Evolutionary conservation across 352 stramenopile genomes (phyloP).

Genomic region (Achlya hypogyna): DNA sequence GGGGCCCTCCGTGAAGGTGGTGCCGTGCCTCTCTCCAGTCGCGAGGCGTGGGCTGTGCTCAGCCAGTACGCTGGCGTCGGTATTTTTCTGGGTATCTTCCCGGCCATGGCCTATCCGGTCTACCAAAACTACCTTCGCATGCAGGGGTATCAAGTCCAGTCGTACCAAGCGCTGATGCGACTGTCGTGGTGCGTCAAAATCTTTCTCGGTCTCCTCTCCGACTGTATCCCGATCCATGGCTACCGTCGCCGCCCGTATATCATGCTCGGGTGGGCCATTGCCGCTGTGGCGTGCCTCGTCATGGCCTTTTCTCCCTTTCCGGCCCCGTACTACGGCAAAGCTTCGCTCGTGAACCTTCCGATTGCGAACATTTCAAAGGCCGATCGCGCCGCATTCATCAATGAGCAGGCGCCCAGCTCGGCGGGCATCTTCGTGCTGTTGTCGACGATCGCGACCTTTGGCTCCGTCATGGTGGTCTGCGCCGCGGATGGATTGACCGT

Average conservation of each 20-base stretch:
- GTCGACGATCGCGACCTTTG: conserved; percentile 61
- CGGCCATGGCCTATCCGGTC: conserved; percentile 45
- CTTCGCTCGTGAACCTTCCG: conserved; percentile 21
- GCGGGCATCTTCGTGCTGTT: conserved; percentile 45
- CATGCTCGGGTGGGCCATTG: conserved; percentile 39
- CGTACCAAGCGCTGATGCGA: conserved; percentile 38
- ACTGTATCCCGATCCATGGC: conserved; percentile 50
- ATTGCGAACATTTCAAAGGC: conserved; percentile 24
- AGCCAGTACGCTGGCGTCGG: conserved; percentile 49
- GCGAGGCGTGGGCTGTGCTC: conserved; percentile 30
- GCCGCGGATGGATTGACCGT: conserved; percentile 58
- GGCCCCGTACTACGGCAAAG: conserved; percentile 32
- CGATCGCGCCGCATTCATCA: conserved; percentile 31
- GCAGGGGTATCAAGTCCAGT: conserved; percentile 43
- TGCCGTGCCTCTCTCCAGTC: conserved; percentile 31
- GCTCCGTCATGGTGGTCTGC: conserved; percentile 49
- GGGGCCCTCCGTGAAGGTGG: conserved; percentile 39
- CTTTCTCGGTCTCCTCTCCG: conserved; percentile 45
- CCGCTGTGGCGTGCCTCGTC: background rate
- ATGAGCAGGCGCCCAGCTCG: conserved; percentile 28
- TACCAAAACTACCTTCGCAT: conserved; percentile 47
- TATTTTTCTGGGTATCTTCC: conserved; percentile 37
- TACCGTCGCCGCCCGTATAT: conserved; percentile 54
- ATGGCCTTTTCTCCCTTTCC: conserved; percentile 46
- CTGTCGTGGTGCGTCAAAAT: conserved; percentile 52